phyloP scores from a whole-genome alignment of 2,329 filamentous ascomycete species.

The Colletotrichum incanum region DNA sequence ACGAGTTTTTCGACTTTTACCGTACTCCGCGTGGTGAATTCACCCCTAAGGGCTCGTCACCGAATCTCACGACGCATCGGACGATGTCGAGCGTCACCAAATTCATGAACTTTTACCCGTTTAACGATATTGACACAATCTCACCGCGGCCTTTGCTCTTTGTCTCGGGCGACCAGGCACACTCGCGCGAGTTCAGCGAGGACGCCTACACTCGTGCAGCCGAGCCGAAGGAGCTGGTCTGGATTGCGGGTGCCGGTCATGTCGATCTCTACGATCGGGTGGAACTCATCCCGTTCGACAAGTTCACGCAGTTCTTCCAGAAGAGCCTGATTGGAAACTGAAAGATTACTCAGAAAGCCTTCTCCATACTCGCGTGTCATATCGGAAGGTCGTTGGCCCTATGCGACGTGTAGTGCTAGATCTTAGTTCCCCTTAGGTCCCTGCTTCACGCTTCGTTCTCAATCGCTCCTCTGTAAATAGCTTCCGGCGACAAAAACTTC shows the following conservation, averaged over 20 bases:
- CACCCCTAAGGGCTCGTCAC: constrained; percentile 17
- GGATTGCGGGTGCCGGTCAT: constrained; percentile 52
- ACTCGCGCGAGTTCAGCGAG: constrained; percentile 51
- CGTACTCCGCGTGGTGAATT: constrained; percentile 35
- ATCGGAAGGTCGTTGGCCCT: too few relatives aligned
- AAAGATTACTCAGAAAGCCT: not conserved
- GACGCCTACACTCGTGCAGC: constrained; percentile 47
- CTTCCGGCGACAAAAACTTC: too few relatives aligned
- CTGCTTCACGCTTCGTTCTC: too few relatives aligned
- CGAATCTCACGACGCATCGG: constrained; percentile 51
- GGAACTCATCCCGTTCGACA: constrained; percentile 53
- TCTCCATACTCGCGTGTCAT: too few relatives aligned
- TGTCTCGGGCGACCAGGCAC: constrained; percentile 47
- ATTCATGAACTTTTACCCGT: constrained; percentile 52
- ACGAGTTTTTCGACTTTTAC: constrained; percentile 37
- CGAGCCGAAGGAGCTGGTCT: constrained; percentile 56
- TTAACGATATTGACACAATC: constrained; percentile 50
- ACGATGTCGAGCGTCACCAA: constrained; percentile 52
- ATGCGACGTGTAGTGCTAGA: too few relatives aligned
- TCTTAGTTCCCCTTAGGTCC: too few relatives aligned
- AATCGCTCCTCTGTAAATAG: too few relatives aligned
- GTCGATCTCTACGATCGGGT: constrained; percentile 56
- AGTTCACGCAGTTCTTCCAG: constrained; percentile 49
- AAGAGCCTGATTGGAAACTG: not conserved
- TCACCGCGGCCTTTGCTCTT: constrained; percentile 51